A percentile compares a stretch with the other conserved stretches of the same genome.
phyloP scores from a whole-genome alignment of 2,329 filamentous ascomycete genomes.

The Emydomyces testavorans region DNA sequence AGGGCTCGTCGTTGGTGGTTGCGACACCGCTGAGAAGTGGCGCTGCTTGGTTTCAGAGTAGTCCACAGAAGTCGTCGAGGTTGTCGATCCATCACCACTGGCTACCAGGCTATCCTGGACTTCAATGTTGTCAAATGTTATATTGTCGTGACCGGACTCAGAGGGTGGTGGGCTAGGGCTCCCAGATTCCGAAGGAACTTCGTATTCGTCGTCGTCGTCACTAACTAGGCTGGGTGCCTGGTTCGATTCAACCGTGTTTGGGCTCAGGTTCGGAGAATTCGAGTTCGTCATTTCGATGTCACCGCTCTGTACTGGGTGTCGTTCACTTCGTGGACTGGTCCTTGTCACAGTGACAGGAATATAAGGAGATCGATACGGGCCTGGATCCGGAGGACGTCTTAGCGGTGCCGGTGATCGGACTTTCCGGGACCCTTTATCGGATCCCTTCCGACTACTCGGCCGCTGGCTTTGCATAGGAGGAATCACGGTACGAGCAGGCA shows the following conservation, averaged over 20 bases:
- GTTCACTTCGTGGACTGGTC: slow-evolving; percentile 19
- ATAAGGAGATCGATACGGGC: slow-evolving; percentile 24
- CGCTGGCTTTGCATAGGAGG: slow-evolving; percentile 41
- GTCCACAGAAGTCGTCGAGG: slow-evolving; percentile 23
- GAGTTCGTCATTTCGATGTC: slow-evolving; percentile 40
- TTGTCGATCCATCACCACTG: slow-evolving; percentile 22
- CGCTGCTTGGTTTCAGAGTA: slow-evolving; percentile 27
- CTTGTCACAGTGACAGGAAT: slow-evolving; percentile 34
- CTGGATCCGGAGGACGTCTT: slow-evolving; percentile 25
- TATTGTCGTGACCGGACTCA: slow-evolving; percentile 44
- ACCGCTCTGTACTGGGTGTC: neutral
- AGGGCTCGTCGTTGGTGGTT: slow-evolving; percentile 23
- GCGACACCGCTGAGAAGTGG: slow-evolving; percentile 22
- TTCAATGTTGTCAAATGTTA: slow-evolving; percentile 35
- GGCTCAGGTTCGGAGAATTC: slow-evolving; percentile 48
- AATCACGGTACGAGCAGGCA: slow-evolving; percentile 48
- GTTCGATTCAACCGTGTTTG: slow-evolving; percentile 58
- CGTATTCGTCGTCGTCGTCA: slow-evolving; percentile 68
- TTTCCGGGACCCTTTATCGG: slow-evolving; percentile 30
- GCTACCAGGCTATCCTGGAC: slow-evolving; percentile 37
- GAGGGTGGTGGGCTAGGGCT: slow-evolving; percentile 43
- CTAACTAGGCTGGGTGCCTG: slow-evolving; percentile 69
- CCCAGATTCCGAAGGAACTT: slow-evolving; percentile 53
- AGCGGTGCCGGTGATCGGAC: slow-evolving; percentile 33
- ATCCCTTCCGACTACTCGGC: slow-evolving; percentile 49